phyloP scores from a whole-genome alignment of 2,329 filamentous ascomycete species.

The Talaromyces sp. region DNA sequence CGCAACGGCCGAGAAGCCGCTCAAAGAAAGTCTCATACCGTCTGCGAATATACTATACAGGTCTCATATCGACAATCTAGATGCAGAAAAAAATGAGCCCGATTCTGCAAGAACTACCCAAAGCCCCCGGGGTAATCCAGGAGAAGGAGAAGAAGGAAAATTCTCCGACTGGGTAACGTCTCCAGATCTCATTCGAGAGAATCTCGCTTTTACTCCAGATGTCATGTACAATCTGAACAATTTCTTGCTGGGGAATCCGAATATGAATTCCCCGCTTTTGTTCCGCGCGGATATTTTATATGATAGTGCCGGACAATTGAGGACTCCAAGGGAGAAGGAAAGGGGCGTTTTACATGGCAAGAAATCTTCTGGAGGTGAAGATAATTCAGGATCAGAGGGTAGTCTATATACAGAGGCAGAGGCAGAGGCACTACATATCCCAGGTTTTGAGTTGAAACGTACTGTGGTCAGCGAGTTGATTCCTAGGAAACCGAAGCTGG shows the following conservation, averaged over 20 bases:
- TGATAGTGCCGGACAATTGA: constrained; percentile 43
- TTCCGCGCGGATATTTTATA: constrained; percentile 59
- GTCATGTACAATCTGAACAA: constrained; percentile 48
- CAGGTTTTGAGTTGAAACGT: constrained; percentile 46
- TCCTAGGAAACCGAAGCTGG: constrained; percentile 73
- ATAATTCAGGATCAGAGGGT: not conserved
- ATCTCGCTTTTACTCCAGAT: constrained; percentile 23
- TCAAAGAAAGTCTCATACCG: constrained; percentile 25
- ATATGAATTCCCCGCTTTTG: constrained; percentile 54
- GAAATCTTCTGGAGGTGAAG: not conserved
- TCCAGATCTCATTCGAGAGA: constrained; percentile 23
- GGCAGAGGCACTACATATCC: constrained; percentile 21
- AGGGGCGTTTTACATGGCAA: constrained; percentile 1
- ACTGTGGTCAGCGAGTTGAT: constrained; percentile 72
- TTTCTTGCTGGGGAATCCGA: constrained; percentile 48
- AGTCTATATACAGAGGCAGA: not conserved
- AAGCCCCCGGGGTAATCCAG: too few relatives aligned
- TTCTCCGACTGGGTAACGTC: constrained; percentile 27
- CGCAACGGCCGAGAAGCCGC: constrained; percentile 24
- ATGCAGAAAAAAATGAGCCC: not conserved
- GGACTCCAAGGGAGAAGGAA: constrained; percentile 32
- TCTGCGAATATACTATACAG: constrained; percentile 16
- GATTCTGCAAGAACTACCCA: too few relatives aligned
- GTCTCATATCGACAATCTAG: not conserved
- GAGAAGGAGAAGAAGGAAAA: not conserved